phyloP scores from a whole-genome alignment of 345 rosid species.

The Cardiospermum halicacabum region DNA sequence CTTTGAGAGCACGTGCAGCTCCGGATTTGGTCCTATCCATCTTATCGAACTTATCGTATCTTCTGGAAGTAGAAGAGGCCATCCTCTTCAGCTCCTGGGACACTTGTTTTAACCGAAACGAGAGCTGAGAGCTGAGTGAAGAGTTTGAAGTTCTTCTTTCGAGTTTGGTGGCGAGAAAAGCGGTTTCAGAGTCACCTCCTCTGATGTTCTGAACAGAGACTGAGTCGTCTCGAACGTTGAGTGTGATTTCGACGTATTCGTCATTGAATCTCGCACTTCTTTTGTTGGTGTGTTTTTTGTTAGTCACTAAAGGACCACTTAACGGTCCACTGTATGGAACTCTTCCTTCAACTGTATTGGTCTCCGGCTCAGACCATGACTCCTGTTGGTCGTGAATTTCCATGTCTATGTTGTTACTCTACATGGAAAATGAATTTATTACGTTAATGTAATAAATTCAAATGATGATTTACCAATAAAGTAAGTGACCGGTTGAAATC shows the following conservation, averaged over 20 bases:
- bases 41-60: constrained; percentile 27
- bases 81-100: constrained; percentile 57
- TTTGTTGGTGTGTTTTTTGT: constrained; percentile 26
- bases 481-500: not conserved
- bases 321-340: constrained; percentile 40
- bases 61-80: no score
- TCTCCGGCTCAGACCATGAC: constrained; percentile 40
- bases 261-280: constrained; percentile 38
- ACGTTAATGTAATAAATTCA: no score
- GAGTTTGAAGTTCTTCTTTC: constrained; percentile 31
- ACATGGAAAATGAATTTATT: no score
- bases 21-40: constrained; percentile 57
- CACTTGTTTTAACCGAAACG: constrained; percentile 36
- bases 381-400: constrained; percentile 34
- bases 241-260: constrained; percentile 50
- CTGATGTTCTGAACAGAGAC: constrained; percentile 36
- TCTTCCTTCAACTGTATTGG: constrained; percentile 14
- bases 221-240: constrained; percentile 42
- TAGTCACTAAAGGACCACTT: constrained; percentile 34
- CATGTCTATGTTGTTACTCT: constrained; percentile 19
- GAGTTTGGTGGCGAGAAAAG: constrained; percentile 33
- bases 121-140: constrained; percentile 39
- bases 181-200: constrained; percentile 38
- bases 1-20: constrained; percentile 60
- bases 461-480: not conserved